Conservation (phyloP, 2,329 filamentous ascomycete species). For the Arthrobotrys megalospora region DNA sequence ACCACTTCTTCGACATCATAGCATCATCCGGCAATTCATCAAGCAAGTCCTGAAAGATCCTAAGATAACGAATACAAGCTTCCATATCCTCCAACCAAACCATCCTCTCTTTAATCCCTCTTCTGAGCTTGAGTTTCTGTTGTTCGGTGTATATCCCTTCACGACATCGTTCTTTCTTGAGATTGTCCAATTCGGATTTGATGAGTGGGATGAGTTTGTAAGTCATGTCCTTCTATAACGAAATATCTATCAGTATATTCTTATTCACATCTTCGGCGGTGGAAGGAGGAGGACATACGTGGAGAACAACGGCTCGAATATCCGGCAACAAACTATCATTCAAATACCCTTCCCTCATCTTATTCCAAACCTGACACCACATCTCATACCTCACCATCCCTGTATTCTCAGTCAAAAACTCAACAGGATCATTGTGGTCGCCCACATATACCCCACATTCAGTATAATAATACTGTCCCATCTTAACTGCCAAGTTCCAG, state of each 20-base stretch:
- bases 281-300: constrained; percentile 21
- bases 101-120: constrained; percentile 26
- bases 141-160: neutral
- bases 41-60: constrained; percentile 30
- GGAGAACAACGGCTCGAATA: constrained; percentile 22
- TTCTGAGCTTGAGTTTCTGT: neutral
- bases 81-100: constrained; percentile 35
- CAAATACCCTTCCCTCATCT: constrained; percentile 31
- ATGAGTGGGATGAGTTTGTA: constrained; percentile 18
- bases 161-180: constrained; percentile 10
- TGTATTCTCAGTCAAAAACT: constrained; percentile 39
- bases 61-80: constrained; percentile 1
- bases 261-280: neutral
- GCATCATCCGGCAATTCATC: constrained; percentile 39
- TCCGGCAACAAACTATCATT: constrained; percentile 32
- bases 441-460: neutral
- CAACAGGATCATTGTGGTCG: constrained; percentile 34
- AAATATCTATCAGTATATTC: neutral
- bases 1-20: constrained; percentile 49
- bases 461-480: constrained; percentile 19
- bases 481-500: neutral
- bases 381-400: constrained; percentile 37
- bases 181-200: neutral
- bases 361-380: constrained; percentile 33
- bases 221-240: constrained; percentile 41